Evolutionary conservation across 2,329 filamentous ascomycete genomes (phyloP).

Genomic region (Septoria petroselini): DNA sequence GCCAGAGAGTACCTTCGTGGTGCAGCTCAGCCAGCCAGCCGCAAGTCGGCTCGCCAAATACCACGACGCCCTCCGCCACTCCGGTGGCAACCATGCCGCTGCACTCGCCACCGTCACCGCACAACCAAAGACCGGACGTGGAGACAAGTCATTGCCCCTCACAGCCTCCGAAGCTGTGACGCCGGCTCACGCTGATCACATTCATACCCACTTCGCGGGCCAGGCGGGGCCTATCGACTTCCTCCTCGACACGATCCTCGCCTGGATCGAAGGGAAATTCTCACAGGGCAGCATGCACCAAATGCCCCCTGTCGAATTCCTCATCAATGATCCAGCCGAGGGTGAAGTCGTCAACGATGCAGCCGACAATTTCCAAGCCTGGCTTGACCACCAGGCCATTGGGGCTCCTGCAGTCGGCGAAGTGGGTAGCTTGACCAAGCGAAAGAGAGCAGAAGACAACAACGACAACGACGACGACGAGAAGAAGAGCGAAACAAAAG

Average conservation of each 20-base stretch:
- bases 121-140: slow-evolving; percentile 19
- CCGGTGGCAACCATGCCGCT: slow-evolving; percentile 22
- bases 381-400: slow-evolving; percentile 15
- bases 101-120: slow-evolving; percentile 18
- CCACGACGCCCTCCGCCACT: slow-evolving; percentile 24
- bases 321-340: slow-evolving; percentile 24
- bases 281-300: slow-evolving; percentile 20
- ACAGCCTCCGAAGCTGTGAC: slow-evolving; percentile 21
- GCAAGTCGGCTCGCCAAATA: slow-evolving; percentile 27
- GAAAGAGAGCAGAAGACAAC: slow-evolving; percentile 1
- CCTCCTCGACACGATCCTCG: slow-evolving; percentile 26
- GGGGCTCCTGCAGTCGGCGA: neutral
- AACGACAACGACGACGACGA: neutral
- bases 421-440: neutral
- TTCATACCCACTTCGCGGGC: slow-evolving; percentile 25
- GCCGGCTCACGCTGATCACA: slow-evolving; percentile 27
- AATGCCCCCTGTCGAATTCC: slow-evolving; percentile 36
- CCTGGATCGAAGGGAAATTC: slow-evolving; percentile 27
- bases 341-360: slow-evolving; percentile 28
- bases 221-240: slow-evolving; percentile 22
- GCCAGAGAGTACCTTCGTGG: slow-evolving; percentile 32
- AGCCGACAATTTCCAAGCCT: slow-evolving; percentile 28
- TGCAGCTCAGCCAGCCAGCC: slow-evolving; percentile 31
- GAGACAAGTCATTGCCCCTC: slow-evolving; percentile 11
- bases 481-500: neutral